Conservation (phyloP, 805 yeast genomes). For the Ogataea paraovalis region DNA sequence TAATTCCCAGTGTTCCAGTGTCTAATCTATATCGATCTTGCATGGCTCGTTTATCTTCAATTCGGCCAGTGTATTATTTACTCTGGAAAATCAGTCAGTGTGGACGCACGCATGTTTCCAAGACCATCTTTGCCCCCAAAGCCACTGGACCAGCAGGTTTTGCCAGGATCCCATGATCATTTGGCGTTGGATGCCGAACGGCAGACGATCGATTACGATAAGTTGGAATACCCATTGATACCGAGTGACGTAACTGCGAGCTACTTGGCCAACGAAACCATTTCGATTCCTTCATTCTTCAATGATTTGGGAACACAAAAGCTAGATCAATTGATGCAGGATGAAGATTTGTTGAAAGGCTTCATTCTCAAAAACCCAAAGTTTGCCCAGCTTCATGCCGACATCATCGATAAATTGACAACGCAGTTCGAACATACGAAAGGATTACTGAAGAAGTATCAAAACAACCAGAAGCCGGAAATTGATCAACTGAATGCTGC, state of each 20-base stretch:
- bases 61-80: too few species aligned
- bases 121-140: constrained; percentile 9
- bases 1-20: too few species aligned
- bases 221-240: constrained; percentile 22
- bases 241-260: constrained; percentile 13
- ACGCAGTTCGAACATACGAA: constrained; percentile 35
- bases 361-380: constrained; percentile 15
- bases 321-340: constrained; percentile 17
- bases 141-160: constrained; percentile 1
- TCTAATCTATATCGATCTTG: too few species aligned
- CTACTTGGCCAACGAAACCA: constrained; percentile 4
- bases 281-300: constrained; percentile 20
- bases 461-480: constrained; percentile 20
- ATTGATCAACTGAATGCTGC: constrained; percentile 21
- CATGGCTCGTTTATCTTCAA: too few species aligned
- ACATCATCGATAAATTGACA: constrained; percentile 33
- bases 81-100: too few species aligned
- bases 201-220: constrained; percentile 13
- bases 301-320: constrained; percentile 21
- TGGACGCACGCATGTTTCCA: too few species aligned
- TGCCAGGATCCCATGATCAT: background rate
- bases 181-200: constrained; percentile 1
- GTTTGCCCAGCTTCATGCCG: constrained; percentile 9
- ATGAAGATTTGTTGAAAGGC: constrained; percentile 16
- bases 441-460: constrained; percentile 21